Evolutionary conservation across 192 early-diverging fungal genomes (phyloP).

Genomic region (Linnemannia elongata): DNA sequence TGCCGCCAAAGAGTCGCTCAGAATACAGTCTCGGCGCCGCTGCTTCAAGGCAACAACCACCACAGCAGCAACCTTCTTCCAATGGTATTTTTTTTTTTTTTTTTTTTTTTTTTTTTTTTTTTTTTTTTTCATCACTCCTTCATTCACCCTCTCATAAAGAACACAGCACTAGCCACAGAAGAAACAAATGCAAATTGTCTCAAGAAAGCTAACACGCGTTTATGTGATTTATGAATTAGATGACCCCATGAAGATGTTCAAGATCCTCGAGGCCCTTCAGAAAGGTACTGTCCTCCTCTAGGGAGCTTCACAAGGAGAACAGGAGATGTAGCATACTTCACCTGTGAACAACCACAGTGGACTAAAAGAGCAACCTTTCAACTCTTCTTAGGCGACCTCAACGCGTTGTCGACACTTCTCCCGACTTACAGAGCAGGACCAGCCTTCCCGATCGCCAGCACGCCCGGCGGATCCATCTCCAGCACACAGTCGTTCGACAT

Average conservation of each 20-base stretch:
- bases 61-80: background rate
- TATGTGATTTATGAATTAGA: constrained; percentile 8
- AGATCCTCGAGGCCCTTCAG: constrained; percentile 55
- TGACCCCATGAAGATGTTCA: constrained; percentile 58
- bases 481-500: constrained; percentile 50
- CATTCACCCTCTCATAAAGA: background rate
- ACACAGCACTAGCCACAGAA: no score
- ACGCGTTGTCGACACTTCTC: constrained; percentile 30
- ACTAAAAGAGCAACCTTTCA: background rate
- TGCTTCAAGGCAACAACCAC: background rate
- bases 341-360: background rate
- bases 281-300: constrained; percentile 23
- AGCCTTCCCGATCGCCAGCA: constrained; percentile 17
- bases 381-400: constrained; percentile 26
- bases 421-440: constrained; percentile 36
- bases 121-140: background rate
- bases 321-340: background rate
- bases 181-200: no score
- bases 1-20: constrained; percentile 38
- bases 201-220: background rate
- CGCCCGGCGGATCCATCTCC: constrained; percentile 45
- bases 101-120: background rate
- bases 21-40: constrained; percentile 16
- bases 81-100: background rate
- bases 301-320: background rate